Conservation (phyloP, 1,139 yeast species). For the Scheffersomyces quercinus region DNA sequence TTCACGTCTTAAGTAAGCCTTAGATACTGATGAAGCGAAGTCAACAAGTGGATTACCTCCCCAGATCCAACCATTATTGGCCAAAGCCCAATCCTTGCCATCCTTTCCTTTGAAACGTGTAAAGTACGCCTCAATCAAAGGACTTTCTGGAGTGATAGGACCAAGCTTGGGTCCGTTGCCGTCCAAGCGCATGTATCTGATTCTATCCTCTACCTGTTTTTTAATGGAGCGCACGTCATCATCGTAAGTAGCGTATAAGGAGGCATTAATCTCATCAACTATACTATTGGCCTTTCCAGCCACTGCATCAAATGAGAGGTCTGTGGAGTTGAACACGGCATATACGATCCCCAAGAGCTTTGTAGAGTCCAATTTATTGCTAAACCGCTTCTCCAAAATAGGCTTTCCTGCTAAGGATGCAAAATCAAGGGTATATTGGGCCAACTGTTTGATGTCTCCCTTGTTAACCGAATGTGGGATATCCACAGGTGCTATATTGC, state of each 20-base stretch:
- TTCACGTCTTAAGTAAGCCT: slow-evolving; percentile 85
- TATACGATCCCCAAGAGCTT: slow-evolving; percentile 50
- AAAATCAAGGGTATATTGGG: slow-evolving; percentile 49
- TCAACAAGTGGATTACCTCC: slow-evolving; percentile 92
- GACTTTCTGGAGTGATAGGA: slow-evolving; percentile 50
- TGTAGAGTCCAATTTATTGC: slow-evolving; percentile 52
- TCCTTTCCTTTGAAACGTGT: slow-evolving; percentile 59
- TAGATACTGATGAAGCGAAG: slow-evolving; percentile 79
- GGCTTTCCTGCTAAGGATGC: slow-evolving; percentile 29
- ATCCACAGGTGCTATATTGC: slow-evolving; percentile 23
- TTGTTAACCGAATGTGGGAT: slow-evolving; percentile 34
- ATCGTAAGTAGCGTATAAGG: slow-evolving; percentile 75
- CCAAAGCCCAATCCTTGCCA: slow-evolving; percentile 70
- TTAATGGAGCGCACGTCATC: slow-evolving; percentile 65
- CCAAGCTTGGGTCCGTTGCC: slow-evolving; percentile 81
- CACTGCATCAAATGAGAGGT: slow-evolving; percentile 31
- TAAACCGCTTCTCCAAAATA: slow-evolving; percentile 41
- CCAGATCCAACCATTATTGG: slow-evolving; percentile 99
- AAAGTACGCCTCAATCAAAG: slow-evolving; percentile 84
- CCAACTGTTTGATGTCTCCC: slow-evolving; percentile 41
- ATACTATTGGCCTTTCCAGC: slow-evolving; percentile 50
- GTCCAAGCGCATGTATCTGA: slow-evolving; percentile 74
- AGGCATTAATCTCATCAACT: slow-evolving; percentile 74
- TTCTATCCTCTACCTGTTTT: slow-evolving; percentile 71
- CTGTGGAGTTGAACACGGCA: slow-evolving; percentile 32